phyloP scores from a whole-genome alignment of 306 rosid species.

The Medicago lupulina region DNA sequence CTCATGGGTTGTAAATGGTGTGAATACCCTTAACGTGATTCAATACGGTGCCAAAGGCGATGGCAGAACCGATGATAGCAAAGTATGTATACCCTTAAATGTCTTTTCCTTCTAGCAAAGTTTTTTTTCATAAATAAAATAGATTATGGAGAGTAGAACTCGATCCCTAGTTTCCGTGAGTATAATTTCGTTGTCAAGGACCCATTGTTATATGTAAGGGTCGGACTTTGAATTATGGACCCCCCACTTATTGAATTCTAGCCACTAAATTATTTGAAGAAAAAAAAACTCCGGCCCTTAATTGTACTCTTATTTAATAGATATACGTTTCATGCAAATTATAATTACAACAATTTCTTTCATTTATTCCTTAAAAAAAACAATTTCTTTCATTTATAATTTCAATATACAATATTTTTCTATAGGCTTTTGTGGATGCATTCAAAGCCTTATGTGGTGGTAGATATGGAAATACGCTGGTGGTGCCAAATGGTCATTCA shows the following conservation, averaged over 20 bases:
- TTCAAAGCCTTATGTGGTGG: slow-evolving; percentile 49
- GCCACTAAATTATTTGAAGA: too few relatives aligned
- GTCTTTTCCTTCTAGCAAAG: too few relatives aligned
- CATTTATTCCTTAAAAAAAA: not conserved
- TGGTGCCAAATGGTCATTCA: slow-evolving; percentile 28
- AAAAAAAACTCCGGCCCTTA: too few relatives aligned
- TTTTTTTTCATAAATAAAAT: too few relatives aligned
- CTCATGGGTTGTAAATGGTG: slow-evolving; percentile 3
- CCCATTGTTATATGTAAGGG: too few relatives aligned
- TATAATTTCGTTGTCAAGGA: too few relatives aligned
- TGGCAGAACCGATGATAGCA: slow-evolving; percentile 43
- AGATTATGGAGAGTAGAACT: too few relatives aligned
- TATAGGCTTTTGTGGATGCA: slow-evolving; percentile 47
- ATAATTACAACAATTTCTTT: not conserved
- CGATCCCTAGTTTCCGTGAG: too few relatives aligned
- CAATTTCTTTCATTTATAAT: not conserved
- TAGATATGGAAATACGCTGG: not conserved
- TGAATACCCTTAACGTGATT: slow-evolving; percentile 34
- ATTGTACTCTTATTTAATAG: not conserved
- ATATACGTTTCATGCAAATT: not conserved
- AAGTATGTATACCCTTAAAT: not conserved
- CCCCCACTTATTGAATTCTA: too few relatives aligned
- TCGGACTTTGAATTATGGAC: too few relatives aligned
- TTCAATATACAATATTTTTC: not conserved
- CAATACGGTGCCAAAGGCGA: slow-evolving; percentile 49